phyloP scores from a whole-genome alignment of 345 rosid genomes.

The Eucalyptus victrix region DNA sequence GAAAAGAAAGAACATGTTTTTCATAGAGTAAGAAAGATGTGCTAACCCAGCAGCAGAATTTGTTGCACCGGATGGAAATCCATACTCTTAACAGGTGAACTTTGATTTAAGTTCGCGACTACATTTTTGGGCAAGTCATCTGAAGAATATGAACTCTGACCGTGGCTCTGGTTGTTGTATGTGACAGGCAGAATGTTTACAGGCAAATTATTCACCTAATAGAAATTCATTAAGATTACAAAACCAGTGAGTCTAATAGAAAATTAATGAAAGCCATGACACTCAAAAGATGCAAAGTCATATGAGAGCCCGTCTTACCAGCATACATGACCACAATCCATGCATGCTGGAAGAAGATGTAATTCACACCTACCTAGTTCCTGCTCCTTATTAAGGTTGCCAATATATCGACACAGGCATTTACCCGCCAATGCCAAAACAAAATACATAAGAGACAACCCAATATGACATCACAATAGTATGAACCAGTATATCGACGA shows the following conservation, averaged over 20 bases:
- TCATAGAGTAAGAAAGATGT: neutral
- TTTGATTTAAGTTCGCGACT: constrained; percentile 49
- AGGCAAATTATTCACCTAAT: constrained; percentile 59
- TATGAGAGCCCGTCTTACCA: neutral
- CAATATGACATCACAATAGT: neutral
- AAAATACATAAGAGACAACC: neutral
- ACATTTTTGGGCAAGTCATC: constrained; percentile 75
- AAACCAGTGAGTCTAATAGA: neutral
- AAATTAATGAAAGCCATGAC: neutral
- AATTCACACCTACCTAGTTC: neutral
- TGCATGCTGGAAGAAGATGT: neutral
- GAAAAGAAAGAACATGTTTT: neutral
- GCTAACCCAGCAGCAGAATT: constrained; percentile 65
- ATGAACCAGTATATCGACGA: neutral
- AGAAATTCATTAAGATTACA: neutral
- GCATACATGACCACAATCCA: neutral
- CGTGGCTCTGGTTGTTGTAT: constrained; percentile 55
- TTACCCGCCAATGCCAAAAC: neutral
- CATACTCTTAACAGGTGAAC: constrained; percentile 77
- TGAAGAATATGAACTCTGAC: constrained; percentile 59
- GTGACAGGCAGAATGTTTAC: constrained; percentile 55
- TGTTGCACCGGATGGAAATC: constrained; percentile 83
- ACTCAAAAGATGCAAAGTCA: neutral
- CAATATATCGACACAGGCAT: neutral
- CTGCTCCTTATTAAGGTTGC: neutral